Evolutionary conservation across 2,329 filamentous ascomycete genomes (phyloP).

Genomic region (Dothistroma septosporum): DNA sequence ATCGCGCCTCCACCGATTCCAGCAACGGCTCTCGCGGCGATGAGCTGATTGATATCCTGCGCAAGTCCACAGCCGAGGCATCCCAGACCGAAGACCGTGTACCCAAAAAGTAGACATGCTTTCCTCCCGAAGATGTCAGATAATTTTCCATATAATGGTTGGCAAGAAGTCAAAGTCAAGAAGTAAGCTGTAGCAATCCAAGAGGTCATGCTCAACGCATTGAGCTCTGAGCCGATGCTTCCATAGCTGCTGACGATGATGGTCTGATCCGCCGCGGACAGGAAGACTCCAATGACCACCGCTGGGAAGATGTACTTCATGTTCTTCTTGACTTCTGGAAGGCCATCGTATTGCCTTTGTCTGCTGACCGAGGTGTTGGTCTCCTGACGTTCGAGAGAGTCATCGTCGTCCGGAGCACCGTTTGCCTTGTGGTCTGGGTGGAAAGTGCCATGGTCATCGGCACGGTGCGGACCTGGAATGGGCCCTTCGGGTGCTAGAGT

Average conservation of each 20-base stretch:
- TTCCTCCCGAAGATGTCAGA: conserved; percentile 70
- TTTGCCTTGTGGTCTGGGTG: neutral
- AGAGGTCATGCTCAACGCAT: conserved; percentile 68
- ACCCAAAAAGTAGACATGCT: conserved; percentile 60
- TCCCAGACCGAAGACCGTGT: conserved; percentile 61
- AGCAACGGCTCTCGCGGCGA: conserved; percentile 59
- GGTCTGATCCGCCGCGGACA: conserved; percentile 71
- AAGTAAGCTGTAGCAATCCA: conserved; percentile 74
- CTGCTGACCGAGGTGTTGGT: conserved; percentile 26
- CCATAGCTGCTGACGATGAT: conserved; percentile 75
- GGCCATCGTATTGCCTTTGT: conserved; percentile 40
- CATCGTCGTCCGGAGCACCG: conserved; percentile 17
- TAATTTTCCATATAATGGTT: conserved; percentile 69
- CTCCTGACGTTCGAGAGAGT: conserved; percentile 35
- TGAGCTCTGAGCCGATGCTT: conserved; percentile 69
- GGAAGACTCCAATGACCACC: conserved; percentile 61
- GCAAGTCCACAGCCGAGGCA: conserved; percentile 62
- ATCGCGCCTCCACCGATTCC: conserved; percentile 69
- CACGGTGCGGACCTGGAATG: neutral
- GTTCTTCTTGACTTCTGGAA: conserved; percentile 47
- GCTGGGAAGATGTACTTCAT: conserved; percentile 59
- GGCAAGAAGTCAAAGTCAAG: conserved; percentile 68
- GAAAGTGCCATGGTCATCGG: conserved; percentile 15
- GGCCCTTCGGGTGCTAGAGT: conserved; percentile 27
- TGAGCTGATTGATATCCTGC: conserved; percentile 60